A percentile compares a stretch with the other conserved stretches of the same genome.
These are phyloP conservation scores for Phytophthora fragariaefolia DNA, from an alignment of 352 stramenopile species.

Conservation along the genomic window DNA sequence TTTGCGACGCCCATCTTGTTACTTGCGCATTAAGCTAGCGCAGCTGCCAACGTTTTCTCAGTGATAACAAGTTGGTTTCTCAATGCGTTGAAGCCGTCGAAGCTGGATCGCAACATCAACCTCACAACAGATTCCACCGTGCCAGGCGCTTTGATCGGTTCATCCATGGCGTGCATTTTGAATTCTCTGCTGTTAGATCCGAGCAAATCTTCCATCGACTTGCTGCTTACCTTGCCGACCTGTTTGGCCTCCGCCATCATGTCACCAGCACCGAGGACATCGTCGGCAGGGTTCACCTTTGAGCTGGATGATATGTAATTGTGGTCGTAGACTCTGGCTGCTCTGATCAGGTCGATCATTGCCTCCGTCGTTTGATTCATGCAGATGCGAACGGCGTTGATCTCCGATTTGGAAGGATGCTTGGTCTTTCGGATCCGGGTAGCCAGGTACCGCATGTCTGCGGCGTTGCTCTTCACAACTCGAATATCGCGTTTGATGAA, in stretches of 20 bases:
- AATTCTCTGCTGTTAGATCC: background rate
- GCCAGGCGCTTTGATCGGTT: conserved; percentile 3
- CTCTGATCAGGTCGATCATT: conserved; percentile 41
- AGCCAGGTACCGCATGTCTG: conserved; percentile 28
- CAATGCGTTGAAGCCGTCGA: conserved; percentile 30
- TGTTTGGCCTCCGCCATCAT: conserved; percentile 12
- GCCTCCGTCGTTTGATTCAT: conserved; percentile 37
- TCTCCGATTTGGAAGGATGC: conserved; percentile 27
- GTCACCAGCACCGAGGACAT: conserved; percentile 6
- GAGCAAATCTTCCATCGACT: conserved; percentile 14
- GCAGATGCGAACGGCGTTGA: conserved; percentile 32
- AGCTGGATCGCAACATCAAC: conserved; percentile 33
- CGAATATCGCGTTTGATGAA: conserved; percentile 42
- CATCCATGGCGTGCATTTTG: background rate
- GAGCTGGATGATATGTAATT: conserved; percentile 23
- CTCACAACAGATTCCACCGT: conserved; percentile 35
- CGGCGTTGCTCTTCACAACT: conserved; percentile 30
- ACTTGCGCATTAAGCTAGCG: too few relatives aligned
- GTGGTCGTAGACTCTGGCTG: conserved; percentile 36
- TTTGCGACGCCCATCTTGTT: too few relatives aligned
- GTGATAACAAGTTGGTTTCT: conserved; percentile 34
- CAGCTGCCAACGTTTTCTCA: conserved; percentile 30
- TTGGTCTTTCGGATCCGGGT: conserved; percentile 34
- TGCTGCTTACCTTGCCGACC: background rate
- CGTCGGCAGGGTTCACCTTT: conserved; percentile 18